These are phyloP conservation scores for Hanseniaspora thailandica DNA, from an alignment of 805 yeast species.

Conservation along the genomic window DNA sequence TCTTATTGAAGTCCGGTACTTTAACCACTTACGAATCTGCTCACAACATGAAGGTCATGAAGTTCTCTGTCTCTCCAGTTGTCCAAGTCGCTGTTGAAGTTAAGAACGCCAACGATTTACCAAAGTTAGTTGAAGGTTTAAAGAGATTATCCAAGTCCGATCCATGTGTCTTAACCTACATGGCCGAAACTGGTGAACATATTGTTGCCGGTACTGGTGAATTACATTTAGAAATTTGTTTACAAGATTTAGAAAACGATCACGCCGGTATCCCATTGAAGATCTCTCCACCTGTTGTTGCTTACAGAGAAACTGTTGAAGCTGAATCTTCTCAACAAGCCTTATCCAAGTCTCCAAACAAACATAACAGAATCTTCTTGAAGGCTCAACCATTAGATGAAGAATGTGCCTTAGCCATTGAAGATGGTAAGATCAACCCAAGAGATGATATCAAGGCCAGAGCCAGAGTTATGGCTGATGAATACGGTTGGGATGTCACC, in stretches of 20 bases:
- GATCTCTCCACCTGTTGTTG: slow-evolving; percentile 94
- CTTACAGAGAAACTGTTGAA: slow-evolving; percentile 97
- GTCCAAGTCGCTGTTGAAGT: slow-evolving; percentile 99
- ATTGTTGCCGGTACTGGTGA: slow-evolving; percentile 99
- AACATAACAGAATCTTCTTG: slow-evolving; percentile 98
- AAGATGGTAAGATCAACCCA: slow-evolving; percentile 81
- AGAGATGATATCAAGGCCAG: slow-evolving; percentile 98
- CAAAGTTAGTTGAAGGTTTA: slow-evolving; percentile 99
- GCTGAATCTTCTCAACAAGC: slow-evolving; percentile 91
- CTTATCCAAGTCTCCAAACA: slow-evolving; percentile 98
- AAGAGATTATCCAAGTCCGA: slow-evolving; percentile 99
- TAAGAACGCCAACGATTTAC: slow-evolving; percentile 98
- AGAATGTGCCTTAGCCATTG: slow-evolving; percentile 86
- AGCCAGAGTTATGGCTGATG: slow-evolving; percentile 98
- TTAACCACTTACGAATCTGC: slow-evolving; percentile 91
- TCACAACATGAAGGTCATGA: slow-evolving; percentile 99
- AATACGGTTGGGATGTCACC: slow-evolving; percentile 98
- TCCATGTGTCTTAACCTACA: slow-evolving; percentile 88
- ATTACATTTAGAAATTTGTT: slow-evolving; percentile 97
- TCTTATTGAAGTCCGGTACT: slow-evolving; percentile 98
- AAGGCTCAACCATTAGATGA: slow-evolving; percentile 94
- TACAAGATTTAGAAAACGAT: slow-evolving; percentile 89
- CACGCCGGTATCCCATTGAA: slow-evolving; percentile 99
- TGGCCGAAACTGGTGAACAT: slow-evolving; percentile 96
- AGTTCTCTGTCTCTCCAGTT: slow-evolving; percentile 99